Base-by-base conservation (phyloP, 257 asterid species). In the Pogostemon cablin region DNA sequence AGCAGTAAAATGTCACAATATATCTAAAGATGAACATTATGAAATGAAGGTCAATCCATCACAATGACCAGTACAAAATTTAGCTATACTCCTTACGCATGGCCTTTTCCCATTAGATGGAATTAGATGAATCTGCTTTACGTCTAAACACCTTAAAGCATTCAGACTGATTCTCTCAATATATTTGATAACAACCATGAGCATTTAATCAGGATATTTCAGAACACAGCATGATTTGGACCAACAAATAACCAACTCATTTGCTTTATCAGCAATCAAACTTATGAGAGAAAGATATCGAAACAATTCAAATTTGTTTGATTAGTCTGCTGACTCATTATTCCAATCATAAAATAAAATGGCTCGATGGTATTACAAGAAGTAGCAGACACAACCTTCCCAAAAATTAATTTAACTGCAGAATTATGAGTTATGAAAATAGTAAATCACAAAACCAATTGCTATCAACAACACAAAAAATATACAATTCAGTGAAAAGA, bases 1-100 rank as follows among this genome's bases (percentile, higher is more conserved):
- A 34, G 59, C 42, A 58, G 46, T 5, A 61, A 49, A 32, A 57
- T 5, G 54, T 44, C 34, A 34, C 42, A 41, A 59, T 37, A 9
- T 11, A 47, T 47, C 32, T 10, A 25, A 44, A 25, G 38, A 65
- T 37, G 46, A n/a, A 43, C 35, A 6, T 62, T 35, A 17, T 39
- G 50, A 2, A 11, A 7, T n/a, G 12, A 58, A 6, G 41, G 55
- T 34, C 9, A 17, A 40, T 32, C n/a, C 44, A 25, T 72, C 52
- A 72, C 35, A 17, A 43, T 15, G 41, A 57, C 44, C 49, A 40
- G 46, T 62, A 53, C 61, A 53, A 53, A 62, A 50, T 47, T 59
- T 60, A 44, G 35, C 46, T n/a, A 49, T 25, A 40, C 11, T 17
- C 34, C 46, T 20, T 42, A 56, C 52, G 42, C 49, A 25, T 25